Base-by-base conservation (phyloP, 2,329 filamentous ascomycete genomes). In the Ophioceras dolichostomum region DNA sequence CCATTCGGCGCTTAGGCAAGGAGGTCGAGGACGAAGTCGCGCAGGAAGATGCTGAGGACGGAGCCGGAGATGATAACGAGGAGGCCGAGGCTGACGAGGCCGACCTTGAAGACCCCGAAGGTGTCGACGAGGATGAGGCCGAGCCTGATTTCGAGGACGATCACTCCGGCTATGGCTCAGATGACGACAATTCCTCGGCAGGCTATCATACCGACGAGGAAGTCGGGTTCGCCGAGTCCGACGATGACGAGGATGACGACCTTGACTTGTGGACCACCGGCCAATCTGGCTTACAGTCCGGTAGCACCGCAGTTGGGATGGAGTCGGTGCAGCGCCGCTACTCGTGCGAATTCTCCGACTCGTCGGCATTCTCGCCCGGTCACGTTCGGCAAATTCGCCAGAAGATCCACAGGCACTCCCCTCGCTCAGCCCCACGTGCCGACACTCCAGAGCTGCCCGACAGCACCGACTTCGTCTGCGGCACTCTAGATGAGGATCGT, bases 381-480 rank as follows among this genome's bases (percentile, higher is more conserved):
- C 52, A 30, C 36, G 55, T 47, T 32, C 58, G 49, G 42, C 47
- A 52, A 40, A 45, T 50, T 41, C 38, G 53, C 48, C 42, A 54
- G 45, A 44, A 58, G 53, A 49, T 44, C 53, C 34, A 52, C 37
- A 64, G 56, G 32, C 44, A n/a, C 30, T 45, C 12, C 64, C 35
- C 35, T n/a, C 27, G 27, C 13, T n/a, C 68, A 33, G 74, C 70
- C 43, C 76, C 79, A 47, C 79, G 79, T 17, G 70, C 76, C 28
- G 70, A 71, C 18, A 83, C 82, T 1, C 84, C 85, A 2, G 86
- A 94, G 53, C 68, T 98, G 10, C 91, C 91, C 1, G 91, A 98
- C 57, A 95, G 88, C 59, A 96, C 91, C 12, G 91, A 98, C 57
- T 98, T 98, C 47, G 91, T 98, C n/a, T 96, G 91, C 52, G 91